Conservation (phyloP, 371 early-diverging fungal genomes). For the Smittium culicis region DNA sequence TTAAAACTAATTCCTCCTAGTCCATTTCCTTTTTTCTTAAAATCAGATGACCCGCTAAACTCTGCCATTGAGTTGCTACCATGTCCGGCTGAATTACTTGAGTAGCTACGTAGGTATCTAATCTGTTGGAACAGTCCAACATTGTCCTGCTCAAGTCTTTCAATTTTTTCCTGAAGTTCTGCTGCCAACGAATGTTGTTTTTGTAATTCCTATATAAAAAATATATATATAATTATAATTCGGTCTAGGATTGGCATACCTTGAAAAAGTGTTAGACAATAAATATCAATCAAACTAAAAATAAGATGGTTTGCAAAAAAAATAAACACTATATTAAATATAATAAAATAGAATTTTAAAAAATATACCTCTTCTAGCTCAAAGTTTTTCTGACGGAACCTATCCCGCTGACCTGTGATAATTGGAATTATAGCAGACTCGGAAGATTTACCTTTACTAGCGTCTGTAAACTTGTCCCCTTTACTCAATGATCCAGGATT, state of each 20-base stretch:
- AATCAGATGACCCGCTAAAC: slow-evolving; percentile 4
- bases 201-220: slow-evolving; percentile 31
- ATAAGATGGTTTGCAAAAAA: background rate
- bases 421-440: slow-evolving; percentile 60
- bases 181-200: slow-evolving; percentile 39
- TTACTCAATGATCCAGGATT: background rate
- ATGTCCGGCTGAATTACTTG: slow-evolving; percentile 10
- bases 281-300: background rate
- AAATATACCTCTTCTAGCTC: slow-evolving; percentile 57
- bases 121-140: slow-evolving; percentile 73
- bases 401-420: slow-evolving; percentile 74
- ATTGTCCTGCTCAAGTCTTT: slow-evolving; percentile 59
- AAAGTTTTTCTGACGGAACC: slow-evolving; percentile 67
- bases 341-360: background rate
- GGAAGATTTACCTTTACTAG: slow-evolving; percentile 16
- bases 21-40: slow-evolving; percentile 16
- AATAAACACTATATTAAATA: background rate
- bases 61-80: slow-evolving; percentile 17
- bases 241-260: background rate
- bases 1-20: no score
- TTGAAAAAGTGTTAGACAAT: no score
- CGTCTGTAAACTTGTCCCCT: slow-evolving; percentile 21
- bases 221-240: no score
- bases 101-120: slow-evolving; percentile 52
- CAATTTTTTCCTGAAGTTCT: slow-evolving; percentile 50